Evolutionary conservation across 1,284 basidiomycete genomes (phyloP), one percentile per base, ranked within the genome.

Genomic region (Ceratobasidium sp.): DNA sequence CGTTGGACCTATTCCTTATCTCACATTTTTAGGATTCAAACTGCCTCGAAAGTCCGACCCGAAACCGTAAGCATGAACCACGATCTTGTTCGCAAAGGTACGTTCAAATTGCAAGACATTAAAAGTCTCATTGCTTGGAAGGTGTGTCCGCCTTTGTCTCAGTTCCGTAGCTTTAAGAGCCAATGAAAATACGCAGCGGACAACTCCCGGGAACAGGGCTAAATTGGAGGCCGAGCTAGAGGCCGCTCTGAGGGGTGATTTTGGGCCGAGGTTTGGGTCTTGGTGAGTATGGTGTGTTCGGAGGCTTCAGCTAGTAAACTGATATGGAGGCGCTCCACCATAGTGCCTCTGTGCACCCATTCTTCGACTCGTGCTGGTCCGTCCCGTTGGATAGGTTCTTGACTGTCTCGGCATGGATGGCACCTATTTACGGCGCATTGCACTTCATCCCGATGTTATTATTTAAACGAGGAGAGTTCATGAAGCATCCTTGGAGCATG

Each of bases 371-470:
- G 8, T 97, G 95, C 78, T 78, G 83, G 28, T 81, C 82, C 11
- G 89, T 90, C 7, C 88, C 89, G 9, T 73, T 92, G 23, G 86
- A 89, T 40, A 88, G 94, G 21, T 93, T 96, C 82, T 84, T 91
- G 76, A 83, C 86, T 23, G 94, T 97, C 1, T 92, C 92, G 78
- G 86, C 86, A 77, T 96, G 91, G 91, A 95, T 95, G 84, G 78
- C 83, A 0, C 85, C 86, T 0, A 85, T 87, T 49, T 99, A 98
- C 77, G 89, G 92, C 23, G 95, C 94, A 0, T 82, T 99, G 51
- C 95, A 98, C 80, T 86, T 98, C 74, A 88, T 98, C 40, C 96
- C 96, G 0, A 84, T 88, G 74, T 81, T 95, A 12, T 81, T 95
- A 18, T 92, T 96, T 80, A 92, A 92, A 16, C 79, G 81, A 9